phyloP scores from a whole-genome alignment of 768 basidiomycete genomes.

The Erythrobasidium yunnanense region DNA sequence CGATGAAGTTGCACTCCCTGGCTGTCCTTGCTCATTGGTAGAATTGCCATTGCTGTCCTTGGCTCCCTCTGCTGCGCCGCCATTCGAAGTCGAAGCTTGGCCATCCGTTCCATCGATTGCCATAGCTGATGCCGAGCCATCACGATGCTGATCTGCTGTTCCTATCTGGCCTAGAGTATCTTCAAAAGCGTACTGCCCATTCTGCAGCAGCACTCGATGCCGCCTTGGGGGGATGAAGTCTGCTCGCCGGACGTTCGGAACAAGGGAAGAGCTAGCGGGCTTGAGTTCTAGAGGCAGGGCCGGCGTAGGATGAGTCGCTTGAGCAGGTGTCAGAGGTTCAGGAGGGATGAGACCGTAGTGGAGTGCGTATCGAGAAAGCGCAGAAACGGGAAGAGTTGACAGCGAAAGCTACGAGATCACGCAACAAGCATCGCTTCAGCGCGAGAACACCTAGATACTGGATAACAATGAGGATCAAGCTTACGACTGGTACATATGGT shows the following conservation, averaged over 20 bases:
- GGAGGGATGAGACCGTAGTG: conserved; percentile 23
- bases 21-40: background rate
- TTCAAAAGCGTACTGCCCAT: no score
- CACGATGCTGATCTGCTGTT: no score
- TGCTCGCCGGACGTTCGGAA: background rate
- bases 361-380: conserved; percentile 12
- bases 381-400: conserved; percentile 2
- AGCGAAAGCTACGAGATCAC: conserved; percentile 2
- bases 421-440: background rate
- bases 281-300: background rate
- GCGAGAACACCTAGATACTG: background rate
- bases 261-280: background rate
- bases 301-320: conserved; percentile 19
- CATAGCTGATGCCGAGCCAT: no score
- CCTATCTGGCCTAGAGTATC: no score
- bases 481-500: conserved; percentile 17
- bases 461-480: background rate
- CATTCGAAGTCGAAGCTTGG: no score
- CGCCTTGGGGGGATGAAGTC: background rate
- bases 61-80: no score
- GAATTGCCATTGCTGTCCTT: no score
- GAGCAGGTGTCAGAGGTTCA: conserved; percentile 19
- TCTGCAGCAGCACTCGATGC: no score
- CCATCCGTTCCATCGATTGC: no score
- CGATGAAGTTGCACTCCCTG: background rate